Conservation (phyloP, 2,329 filamentous ascomycete species). For the Amauroascus niger region DNA sequence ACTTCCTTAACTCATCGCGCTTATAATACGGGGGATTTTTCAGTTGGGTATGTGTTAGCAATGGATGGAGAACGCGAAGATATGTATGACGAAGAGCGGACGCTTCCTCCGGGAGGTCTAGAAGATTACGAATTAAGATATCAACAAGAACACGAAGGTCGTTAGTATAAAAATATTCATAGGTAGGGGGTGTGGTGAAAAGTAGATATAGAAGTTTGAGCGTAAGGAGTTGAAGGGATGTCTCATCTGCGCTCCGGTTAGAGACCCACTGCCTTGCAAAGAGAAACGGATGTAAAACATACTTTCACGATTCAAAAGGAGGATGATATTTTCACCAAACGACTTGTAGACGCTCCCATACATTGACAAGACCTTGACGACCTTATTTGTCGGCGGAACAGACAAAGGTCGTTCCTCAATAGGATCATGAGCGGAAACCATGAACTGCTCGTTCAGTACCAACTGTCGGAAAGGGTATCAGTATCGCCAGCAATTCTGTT, state of each 20-base stretch:
- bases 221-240: constrained; percentile 88
- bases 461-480: constrained; percentile 47
- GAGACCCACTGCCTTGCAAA: background rate
- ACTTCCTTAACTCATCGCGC: constrained; percentile 66
- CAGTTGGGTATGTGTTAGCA: constrained; percentile 85
- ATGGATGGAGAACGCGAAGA: constrained; percentile 78
- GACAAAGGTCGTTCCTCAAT: constrained; percentile 29
- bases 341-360: constrained; percentile 77
- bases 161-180: constrained; percentile 98
- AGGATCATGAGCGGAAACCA: constrained; percentile 60
- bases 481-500: constrained; percentile 1
- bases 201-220: constrained; percentile 90
- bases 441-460: constrained; percentile 96
- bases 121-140: constrained; percentile 91
- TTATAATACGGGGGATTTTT: constrained; percentile 85
- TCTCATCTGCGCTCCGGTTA: constrained; percentile 50
- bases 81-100: constrained; percentile 76
- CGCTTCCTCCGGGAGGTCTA: constrained; percentile 81
- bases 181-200: constrained; percentile 82
- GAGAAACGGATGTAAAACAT: constrained; percentile 11
- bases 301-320: constrained; percentile 86
- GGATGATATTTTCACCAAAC: constrained; percentile 94
- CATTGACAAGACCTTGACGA: constrained; percentile 80
- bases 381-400: constrained; percentile 69
- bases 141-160: constrained; percentile 89